Conservation (phyloP, 257 asterid species). For the Gentiana macrophylla region DNA sequence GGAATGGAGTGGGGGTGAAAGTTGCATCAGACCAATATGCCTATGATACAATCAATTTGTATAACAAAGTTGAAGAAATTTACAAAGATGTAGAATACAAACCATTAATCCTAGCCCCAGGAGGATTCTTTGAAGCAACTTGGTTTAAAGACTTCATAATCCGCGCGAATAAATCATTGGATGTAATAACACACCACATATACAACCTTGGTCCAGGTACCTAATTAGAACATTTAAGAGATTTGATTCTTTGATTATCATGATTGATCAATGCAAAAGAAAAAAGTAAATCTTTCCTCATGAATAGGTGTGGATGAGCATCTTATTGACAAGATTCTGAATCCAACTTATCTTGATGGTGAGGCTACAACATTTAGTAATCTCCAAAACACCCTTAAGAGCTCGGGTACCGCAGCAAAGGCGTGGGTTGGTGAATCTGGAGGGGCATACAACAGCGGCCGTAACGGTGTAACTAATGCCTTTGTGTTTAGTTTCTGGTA, state of each 20-base stretch:
- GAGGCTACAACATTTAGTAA: slow-evolving; percentile 31
- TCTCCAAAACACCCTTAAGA: slow-evolving; percentile 26
- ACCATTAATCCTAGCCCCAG: slow-evolving; percentile 46
- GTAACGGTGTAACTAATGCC: slow-evolving; percentile 55
- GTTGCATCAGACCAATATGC: slow-evolving; percentile 45
- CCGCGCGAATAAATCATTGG: slow-evolving; percentile 22
- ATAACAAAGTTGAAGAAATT: slow-evolving; percentile 24
- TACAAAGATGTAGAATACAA: slow-evolving; percentile 21
- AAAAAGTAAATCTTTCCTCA: neutral
- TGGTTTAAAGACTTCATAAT: slow-evolving; percentile 39
- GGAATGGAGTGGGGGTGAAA: slow-evolving; percentile 49
- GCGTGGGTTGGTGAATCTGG: slow-evolving; percentile 90
- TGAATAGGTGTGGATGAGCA: slow-evolving; percentile 45
- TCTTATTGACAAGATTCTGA: slow-evolving; percentile 50
- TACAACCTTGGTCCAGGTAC: slow-evolving; percentile 76
- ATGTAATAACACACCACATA: slow-evolving; percentile 55
- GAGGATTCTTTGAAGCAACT: slow-evolving; percentile 44
- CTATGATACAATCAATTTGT: slow-evolving; percentile 28
- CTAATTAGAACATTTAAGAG: neutral
- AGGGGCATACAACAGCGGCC: slow-evolving; percentile 73
- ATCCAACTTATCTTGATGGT: slow-evolving; percentile 50
- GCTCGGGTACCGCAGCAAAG: slow-evolving; percentile 31
- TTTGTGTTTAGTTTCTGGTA: slow-evolving; percentile 76
- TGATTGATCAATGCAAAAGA: too few species aligned
- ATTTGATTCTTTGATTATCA: neutral